These are phyloP conservation scores for Solanum paucissectum DNA, from an alignment of 257 asterid species.

Conservation along the genomic window DNA sequence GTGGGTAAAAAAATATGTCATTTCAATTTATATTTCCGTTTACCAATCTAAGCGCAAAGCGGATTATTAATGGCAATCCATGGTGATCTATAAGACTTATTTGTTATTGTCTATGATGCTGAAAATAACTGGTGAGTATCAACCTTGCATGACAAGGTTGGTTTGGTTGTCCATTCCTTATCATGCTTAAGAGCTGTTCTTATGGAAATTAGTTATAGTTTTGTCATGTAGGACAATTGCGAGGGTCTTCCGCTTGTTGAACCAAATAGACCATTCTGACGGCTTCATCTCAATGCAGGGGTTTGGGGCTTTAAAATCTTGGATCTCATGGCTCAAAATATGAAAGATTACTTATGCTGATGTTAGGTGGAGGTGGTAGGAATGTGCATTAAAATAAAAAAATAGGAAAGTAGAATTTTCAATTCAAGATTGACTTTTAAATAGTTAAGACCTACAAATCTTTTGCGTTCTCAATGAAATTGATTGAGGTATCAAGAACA, in stretches of 20 bases:
- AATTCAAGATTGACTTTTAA: neutral
- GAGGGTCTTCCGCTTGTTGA: neutral
- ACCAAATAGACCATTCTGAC: neutral
- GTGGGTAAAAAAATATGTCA: neutral
- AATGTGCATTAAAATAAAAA: neutral
- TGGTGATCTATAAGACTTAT: neutral
- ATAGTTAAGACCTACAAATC: neutral
- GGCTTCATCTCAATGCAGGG: neutral
- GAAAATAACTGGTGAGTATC: neutral
- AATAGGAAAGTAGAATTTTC: neutral
- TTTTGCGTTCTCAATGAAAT: neutral
- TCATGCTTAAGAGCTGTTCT: neutral
- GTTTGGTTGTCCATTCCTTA: neutral
- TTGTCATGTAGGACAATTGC: neutral
- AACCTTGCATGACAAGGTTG: neutral
- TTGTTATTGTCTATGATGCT: neutral
- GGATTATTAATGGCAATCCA: neutral
- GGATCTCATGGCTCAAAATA: neutral
- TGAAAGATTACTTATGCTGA: neutral
- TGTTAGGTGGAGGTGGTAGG: neutral
- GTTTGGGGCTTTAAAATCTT: neutral
- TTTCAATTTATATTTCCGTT: neutral
- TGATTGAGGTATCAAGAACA: neutral
- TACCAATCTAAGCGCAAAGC: neutral
- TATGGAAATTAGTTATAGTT: neutral